A percentile compares a stretch with the other conserved stretches of the same genome.
These are phyloP conservation scores for Cutaneotrichosporon sp. DNA, from an alignment of 1,284 basidiomycete genomes.

Conservation along the genomic window DNA sequence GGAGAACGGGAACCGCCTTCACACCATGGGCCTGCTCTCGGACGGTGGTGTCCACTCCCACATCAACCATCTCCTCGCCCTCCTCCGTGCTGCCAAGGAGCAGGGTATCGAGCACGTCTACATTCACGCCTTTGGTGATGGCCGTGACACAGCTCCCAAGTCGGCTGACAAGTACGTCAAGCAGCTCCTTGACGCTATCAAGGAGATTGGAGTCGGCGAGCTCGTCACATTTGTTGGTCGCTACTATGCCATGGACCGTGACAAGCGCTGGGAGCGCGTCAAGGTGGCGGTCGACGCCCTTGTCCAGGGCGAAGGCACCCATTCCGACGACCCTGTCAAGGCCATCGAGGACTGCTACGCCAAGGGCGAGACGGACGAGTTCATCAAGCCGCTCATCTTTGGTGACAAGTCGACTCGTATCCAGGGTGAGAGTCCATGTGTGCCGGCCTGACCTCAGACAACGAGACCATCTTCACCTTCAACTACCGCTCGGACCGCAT, in stretches of 20 bases:
- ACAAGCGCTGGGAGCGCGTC: slow-evolving; percentile 89
- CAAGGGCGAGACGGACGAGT: slow-evolving; percentile 84
- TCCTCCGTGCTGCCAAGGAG: slow-evolving; percentile 83
- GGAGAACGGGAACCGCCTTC: slow-evolving; percentile 72
- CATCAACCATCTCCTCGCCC: slow-evolving; percentile 78
- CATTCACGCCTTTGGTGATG: slow-evolving; percentile 84
- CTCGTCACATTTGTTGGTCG: slow-evolving; percentile 78
- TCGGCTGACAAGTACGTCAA: slow-evolving; percentile 71
- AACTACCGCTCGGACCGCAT: slow-evolving; percentile 93
- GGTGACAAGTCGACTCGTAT: slow-evolving; percentile 74
- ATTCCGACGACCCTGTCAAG: slow-evolving; percentile 62
- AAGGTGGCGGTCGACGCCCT: slow-evolving; percentile 83
- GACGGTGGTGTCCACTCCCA: slow-evolving; percentile 95
- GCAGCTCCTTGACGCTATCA: slow-evolving; percentile 72
- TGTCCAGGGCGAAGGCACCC: slow-evolving; percentile 70
- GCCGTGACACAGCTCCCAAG: slow-evolving; percentile 79
- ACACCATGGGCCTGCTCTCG: slow-evolving; percentile 81
- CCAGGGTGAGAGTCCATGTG: slow-evolving; percentile 60
- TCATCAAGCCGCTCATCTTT: slow-evolving; percentile 86
- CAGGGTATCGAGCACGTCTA: slow-evolving; percentile 76
- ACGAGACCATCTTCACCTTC: slow-evolving; percentile 86
- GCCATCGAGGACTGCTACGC: slow-evolving; percentile 70
- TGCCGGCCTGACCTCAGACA: slow-evolving; percentile 46
- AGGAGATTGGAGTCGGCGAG: slow-evolving; percentile 63
- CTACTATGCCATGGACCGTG: slow-evolving; percentile 94